Percentiles rank a stretch among this genome's conserved stretches.
Conservation (phyloP, 164 flowering plant genomes). For the Santalum album region DNA sequence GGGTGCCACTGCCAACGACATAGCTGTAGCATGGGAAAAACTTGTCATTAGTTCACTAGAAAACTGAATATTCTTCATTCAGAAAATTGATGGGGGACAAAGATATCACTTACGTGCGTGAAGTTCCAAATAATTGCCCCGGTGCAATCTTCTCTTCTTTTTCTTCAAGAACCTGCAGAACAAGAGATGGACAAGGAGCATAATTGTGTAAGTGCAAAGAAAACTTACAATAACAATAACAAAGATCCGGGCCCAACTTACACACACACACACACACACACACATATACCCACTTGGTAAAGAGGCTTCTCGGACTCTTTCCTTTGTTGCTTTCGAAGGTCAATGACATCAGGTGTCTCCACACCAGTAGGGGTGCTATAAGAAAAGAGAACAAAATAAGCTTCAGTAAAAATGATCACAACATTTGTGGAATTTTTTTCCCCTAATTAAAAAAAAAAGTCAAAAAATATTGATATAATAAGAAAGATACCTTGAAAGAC, state of each 20-base stretch:
- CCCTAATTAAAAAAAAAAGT: not conserved
- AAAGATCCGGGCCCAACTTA: not conserved
- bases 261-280: not conserved
- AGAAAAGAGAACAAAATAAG: conserved; percentile 3
- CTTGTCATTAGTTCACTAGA: not conserved
- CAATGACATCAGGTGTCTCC: conserved; percentile 98
- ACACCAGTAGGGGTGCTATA: conserved; percentile 94
- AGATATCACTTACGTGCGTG: conserved; percentile 59
- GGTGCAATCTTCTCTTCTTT: conserved; percentile 85
- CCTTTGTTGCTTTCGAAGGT: conserved; percentile 93
- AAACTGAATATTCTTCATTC: too few species aligned
- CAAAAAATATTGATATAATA: not conserved
- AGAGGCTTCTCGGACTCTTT: conserved; percentile 95
- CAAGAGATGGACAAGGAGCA: not conserved
- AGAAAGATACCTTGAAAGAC: conserved; percentile 65
- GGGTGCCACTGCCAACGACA: conserved; percentile 54
- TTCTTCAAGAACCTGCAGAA: conserved; percentile 75
- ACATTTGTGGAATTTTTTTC: too few species aligned
- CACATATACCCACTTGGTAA: conserved; percentile 56
- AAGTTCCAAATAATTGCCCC: conserved; percentile 81
- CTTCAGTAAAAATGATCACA: not conserved
- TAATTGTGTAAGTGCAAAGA: not conserved
- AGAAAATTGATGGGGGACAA: not conserved
- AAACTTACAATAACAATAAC: not conserved
- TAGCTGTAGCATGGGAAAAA: conserved; percentile 31